These are phyloP conservation scores for Orobanche coerulescens DNA, from an alignment of 257 asterid genomes.

Conservation along the genomic window DNA sequence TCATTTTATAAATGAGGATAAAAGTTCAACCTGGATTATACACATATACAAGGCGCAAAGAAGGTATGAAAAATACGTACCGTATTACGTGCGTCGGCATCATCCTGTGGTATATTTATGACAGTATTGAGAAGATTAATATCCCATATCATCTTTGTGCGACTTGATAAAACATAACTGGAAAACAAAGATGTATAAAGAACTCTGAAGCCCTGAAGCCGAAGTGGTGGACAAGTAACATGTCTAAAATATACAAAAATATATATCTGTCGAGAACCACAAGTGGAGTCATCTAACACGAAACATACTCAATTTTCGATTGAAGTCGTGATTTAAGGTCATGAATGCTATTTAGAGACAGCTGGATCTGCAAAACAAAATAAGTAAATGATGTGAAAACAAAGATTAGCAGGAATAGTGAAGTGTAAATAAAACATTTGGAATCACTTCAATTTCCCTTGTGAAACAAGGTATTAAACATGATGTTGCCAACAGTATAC, in stretches of 20 bases:
- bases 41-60: constrained; percentile 16
- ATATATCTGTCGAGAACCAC: constrained; percentile 11
- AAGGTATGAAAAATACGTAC: constrained; percentile 33
- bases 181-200: constrained; percentile 22
- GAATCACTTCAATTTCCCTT: constrained; percentile 16
- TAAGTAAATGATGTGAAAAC: constrained; percentile 14
- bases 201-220: constrained; percentile 13
- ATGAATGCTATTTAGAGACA: constrained; percentile 58
- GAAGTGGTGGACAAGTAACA: constrained; percentile 6
- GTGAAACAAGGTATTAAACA: constrained; percentile 11
- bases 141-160: constrained; percentile 66
- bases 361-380: constrained; percentile 52
- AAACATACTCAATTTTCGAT: constrained; percentile 75
- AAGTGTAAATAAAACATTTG: not conserved
- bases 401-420: constrained; percentile 9
- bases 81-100: constrained; percentile 36
- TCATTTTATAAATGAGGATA: constrained; percentile 1
- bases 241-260: not conserved
- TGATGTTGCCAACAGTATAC: constrained; percentile 13
- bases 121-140: constrained; percentile 35
- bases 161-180: constrained; percentile 68
- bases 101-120: constrained; percentile 47
- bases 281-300: constrained; percentile 20
- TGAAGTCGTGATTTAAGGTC: constrained; percentile 52
- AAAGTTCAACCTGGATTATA: constrained; percentile 12